A percentile compares a stretch with the other conserved stretches of the same genome.
phyloP scores from a whole-genome alignment of 2,329 filamentous ascomycete species.

The Aspergillus ruber region DNA sequence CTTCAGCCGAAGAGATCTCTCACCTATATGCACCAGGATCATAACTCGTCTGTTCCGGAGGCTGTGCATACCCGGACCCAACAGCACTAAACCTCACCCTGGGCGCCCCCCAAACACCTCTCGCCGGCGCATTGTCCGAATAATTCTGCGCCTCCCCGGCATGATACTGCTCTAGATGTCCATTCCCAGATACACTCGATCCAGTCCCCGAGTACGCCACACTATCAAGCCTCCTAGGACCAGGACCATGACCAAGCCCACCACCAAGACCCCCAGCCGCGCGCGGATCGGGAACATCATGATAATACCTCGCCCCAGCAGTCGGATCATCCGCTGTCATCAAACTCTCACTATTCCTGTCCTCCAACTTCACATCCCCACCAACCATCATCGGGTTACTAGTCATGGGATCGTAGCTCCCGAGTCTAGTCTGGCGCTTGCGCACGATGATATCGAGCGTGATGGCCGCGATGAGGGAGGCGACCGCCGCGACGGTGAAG shows the following conservation, averaged over 20 bases:
- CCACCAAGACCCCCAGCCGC: not conserved
- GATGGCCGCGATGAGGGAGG: conserved; percentile 43
- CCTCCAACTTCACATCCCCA: conserved; percentile 31
- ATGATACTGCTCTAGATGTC: conserved; percentile 15
- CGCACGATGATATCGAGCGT: conserved; percentile 47
- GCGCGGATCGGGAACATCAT: too few species aligned
- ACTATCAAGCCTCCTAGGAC: not conserved
- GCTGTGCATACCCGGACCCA: conserved; percentile 19
- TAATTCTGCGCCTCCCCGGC: conserved; percentile 21
- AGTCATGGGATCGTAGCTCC: conserved; percentile 45
- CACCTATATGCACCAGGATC: conserved; percentile 28
- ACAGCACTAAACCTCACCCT: conserved; percentile 16
- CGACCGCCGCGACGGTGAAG: conserved; percentile 46
- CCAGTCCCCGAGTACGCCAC: too few species aligned
- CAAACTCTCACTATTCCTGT: not conserved
- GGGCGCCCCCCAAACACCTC: conserved; percentile 11
- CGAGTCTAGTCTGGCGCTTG: conserved; percentile 38
- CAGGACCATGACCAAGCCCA: conserved; percentile 2
- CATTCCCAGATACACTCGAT: not conserved
- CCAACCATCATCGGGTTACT: conserved; percentile 20
- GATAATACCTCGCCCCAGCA: not conserved
- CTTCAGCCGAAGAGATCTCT: conserved; percentile 4
- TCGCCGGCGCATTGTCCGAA: conserved; percentile 20
- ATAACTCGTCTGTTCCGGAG: conserved; percentile 29
- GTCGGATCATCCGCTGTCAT: not conserved